Conservation (phyloP, 1,139 yeast genomes). For the Saccharomyces hybrid region DNA sequence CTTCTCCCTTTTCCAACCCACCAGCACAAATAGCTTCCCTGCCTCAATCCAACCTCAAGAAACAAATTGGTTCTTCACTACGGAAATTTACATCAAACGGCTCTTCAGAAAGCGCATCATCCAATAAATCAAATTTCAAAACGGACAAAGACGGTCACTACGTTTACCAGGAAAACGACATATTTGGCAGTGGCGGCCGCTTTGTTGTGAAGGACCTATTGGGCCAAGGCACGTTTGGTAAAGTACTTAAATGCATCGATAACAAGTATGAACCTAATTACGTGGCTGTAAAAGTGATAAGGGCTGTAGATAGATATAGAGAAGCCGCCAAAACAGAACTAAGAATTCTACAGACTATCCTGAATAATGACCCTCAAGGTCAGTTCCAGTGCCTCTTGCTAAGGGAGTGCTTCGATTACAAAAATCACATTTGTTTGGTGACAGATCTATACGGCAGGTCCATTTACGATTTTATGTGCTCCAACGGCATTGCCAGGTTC, state of each 20-base stretch:
- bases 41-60: constrained; percentile 1
- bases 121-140: constrained; percentile 9
- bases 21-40: background rate
- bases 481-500: constrained; percentile 65
- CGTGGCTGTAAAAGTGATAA: constrained; percentile 87
- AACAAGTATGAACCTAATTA: constrained; percentile 38
- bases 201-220: constrained; percentile 58
- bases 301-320: constrained; percentile 68
- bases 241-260: constrained; percentile 72
- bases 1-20: constrained; percentile 14
- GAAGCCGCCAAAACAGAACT: constrained; percentile 85
- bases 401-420: constrained; percentile 83
- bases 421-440: constrained; percentile 90
- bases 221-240: constrained; percentile 98
- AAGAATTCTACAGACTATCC: constrained; percentile 60
- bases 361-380: constrained; percentile 50
- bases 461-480: constrained; percentile 79
- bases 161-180: constrained; percentile 51
- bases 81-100: background rate
- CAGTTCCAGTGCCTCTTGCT: constrained; percentile 32
- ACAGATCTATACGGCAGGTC: constrained; percentile 82
- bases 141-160: constrained; percentile 81
- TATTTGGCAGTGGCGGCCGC: constrained; percentile 55
- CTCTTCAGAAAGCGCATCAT: background rate
- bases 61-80: background rate